These are phyloP conservation scores for Suillus decipiens DNA, from an alignment of 768 basidiomycete genomes.

Conservation along the genomic window DNA sequence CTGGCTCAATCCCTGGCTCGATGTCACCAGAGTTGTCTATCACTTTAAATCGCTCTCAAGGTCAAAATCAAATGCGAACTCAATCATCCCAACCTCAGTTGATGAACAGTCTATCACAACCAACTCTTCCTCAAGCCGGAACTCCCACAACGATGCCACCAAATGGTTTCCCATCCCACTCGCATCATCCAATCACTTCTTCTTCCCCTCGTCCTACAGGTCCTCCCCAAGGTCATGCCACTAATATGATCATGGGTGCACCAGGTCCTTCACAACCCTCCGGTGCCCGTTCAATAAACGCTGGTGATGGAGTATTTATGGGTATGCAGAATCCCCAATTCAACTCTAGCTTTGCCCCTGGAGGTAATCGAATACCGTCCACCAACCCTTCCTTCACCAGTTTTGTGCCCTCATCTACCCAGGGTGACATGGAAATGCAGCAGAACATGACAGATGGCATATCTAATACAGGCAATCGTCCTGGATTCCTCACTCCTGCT, in stretches of 20 bases:
- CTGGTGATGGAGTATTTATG: slow-evolving; percentile 49
- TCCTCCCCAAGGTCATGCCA: slow-evolving; percentile 31
- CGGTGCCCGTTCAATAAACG: slow-evolving; percentile 41
- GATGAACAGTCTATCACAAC: slow-evolving; percentile 47
- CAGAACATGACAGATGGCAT: slow-evolving; percentile 43
- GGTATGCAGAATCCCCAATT: slow-evolving; percentile 41
- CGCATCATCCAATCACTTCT: slow-evolving; percentile 30
- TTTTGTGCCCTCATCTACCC: slow-evolving; percentile 51
- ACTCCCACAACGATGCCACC: slow-evolving; percentile 33
- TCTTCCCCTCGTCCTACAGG: slow-evolving; percentile 33
- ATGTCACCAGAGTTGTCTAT: slow-evolving; percentile 45
- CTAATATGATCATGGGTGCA: slow-evolving; percentile 33
- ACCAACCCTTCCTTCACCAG: slow-evolving; percentile 43
- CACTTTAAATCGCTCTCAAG: slow-evolving; percentile 37
- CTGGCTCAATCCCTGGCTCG: slow-evolving; percentile 35
- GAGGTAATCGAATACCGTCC: slow-evolving; percentile 37
- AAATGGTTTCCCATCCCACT: slow-evolving; percentile 30
- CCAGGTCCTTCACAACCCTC: slow-evolving; percentile 32
- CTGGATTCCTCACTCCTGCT: slow-evolving; percentile 54
- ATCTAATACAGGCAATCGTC: slow-evolving; percentile 36
- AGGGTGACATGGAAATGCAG: slow-evolving; percentile 45
- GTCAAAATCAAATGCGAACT: slow-evolving; percentile 44
- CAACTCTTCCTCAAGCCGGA: slow-evolving; percentile 32
- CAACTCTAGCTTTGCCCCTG: slow-evolving; percentile 31
- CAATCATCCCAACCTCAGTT: slow-evolving; percentile 46